A percentile compares a stretch with the other conserved stretches of the same genome.
Evolutionary conservation across 768 basidiomycete species (phyloP).

Genomic region (Suillus luteus): DNA sequence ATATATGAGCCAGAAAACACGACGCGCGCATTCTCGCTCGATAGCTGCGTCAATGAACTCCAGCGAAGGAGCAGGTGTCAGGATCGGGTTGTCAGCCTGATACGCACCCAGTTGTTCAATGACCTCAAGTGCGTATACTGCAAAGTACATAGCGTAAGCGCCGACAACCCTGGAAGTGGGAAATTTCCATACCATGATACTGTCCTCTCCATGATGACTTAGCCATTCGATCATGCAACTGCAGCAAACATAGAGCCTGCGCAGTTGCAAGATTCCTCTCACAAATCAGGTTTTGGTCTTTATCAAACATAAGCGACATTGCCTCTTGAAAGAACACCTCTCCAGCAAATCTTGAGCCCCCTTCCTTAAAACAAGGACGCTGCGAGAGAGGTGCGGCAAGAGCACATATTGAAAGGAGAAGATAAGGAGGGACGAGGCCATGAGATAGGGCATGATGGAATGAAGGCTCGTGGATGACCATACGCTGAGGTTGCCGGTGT

Average conservation of each 20-base stretch:
- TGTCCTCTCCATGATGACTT: slow-evolving; percentile 35
- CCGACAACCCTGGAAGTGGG: background rate
- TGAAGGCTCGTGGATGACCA: slow-evolving; percentile 77
- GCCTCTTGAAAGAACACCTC: slow-evolving; percentile 60
- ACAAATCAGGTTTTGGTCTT: slow-evolving; percentile 56
- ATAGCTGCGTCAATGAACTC: slow-evolving; percentile 62
- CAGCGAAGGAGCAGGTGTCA: slow-evolving; percentile 58
- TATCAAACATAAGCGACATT: slow-evolving; percentile 69
- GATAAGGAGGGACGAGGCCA: slow-evolving; percentile 66
- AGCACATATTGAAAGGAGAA: slow-evolving; percentile 75
- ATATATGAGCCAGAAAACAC: slow-evolving; percentile 80
- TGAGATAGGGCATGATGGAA: slow-evolving; percentile 68
- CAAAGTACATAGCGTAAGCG: slow-evolving; percentile 18
- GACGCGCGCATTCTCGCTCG: slow-evolving; percentile 77
- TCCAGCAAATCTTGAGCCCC: slow-evolving; percentile 56
- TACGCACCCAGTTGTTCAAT: slow-evolving; percentile 68
- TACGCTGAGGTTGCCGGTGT: slow-evolving; percentile 75
- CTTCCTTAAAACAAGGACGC: slow-evolving; percentile 60
- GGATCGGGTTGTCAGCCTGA: slow-evolving; percentile 59
- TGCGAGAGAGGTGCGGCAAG: slow-evolving; percentile 77
- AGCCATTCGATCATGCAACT: slow-evolving; percentile 60
- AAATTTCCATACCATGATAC: slow-evolving; percentile 32
- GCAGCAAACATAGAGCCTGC: slow-evolving; percentile 74
- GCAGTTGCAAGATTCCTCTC: slow-evolving; percentile 70
- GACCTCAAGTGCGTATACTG: slow-evolving; percentile 67